Conservation (phyloP, 768 basidiomycete species). For the Suillus placidus region DNA sequence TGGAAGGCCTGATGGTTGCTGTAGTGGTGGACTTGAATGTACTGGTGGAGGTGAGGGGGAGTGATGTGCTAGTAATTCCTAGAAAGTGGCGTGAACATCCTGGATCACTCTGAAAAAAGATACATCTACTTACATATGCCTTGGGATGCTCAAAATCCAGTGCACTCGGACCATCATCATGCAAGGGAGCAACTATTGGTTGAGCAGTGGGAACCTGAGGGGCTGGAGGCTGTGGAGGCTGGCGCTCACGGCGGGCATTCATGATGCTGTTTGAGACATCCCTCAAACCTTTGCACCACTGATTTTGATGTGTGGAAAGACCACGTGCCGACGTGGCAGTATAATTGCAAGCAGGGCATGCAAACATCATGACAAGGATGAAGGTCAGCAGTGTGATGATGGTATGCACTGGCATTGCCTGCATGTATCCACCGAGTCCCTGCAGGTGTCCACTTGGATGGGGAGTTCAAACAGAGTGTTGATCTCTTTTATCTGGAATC, state of each 20-base stretch:
- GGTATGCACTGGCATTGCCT: neutral
- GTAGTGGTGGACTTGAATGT: neutral
- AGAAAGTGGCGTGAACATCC: neutral
- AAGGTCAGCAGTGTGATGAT: neutral
- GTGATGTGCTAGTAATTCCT: neutral
- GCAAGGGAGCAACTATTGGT: neutral
- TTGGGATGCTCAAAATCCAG: neutral
- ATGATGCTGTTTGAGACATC: neutral
- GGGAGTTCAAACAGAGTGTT: no score
- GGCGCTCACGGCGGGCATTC: neutral
- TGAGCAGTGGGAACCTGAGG: neutral
- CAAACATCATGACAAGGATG: neutral
- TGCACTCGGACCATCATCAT: neutral
- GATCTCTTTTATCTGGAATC: neutral
- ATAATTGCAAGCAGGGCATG: neutral
- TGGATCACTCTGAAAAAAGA: neutral
- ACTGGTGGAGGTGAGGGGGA: neutral
- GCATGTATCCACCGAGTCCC: neutral
- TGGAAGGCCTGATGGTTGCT: slow-evolving; percentile 2
- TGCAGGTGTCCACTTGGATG: neutral
- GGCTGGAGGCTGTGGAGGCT: neutral
- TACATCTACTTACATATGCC: neutral
- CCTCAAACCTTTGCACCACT: neutral
- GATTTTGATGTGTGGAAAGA: neutral
- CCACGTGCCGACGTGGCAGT: neutral